These are phyloP conservation scores for Paxillus ammoniavirescens DNA, from an alignment of 768 basidiomycete genomes.

Conservation along the genomic window DNA sequence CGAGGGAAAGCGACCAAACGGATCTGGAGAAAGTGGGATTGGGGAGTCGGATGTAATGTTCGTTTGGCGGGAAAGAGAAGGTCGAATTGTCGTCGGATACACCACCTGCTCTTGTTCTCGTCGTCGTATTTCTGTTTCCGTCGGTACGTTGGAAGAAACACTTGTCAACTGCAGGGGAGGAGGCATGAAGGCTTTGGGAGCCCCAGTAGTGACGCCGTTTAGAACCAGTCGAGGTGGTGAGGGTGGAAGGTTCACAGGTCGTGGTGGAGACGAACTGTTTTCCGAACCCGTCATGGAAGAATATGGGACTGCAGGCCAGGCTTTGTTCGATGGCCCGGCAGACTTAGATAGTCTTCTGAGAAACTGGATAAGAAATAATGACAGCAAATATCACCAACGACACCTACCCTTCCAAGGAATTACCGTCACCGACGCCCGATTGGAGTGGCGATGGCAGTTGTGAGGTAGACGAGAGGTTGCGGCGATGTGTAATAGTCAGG, in stretches of 20 bases:
- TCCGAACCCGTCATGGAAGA: constrained; percentile 29
- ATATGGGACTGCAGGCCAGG: constrained; percentile 48
- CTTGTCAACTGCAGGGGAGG: constrained; percentile 9
- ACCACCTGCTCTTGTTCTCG: constrained; percentile 50
- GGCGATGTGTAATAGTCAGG: constrained; percentile 18
- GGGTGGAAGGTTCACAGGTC: constrained; percentile 32
- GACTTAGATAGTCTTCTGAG: constrained; percentile 4
- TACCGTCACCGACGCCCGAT: not conserved
- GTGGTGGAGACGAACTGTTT: constrained; percentile 18
- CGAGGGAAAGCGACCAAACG: constrained; percentile 73
- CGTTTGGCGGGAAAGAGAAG: constrained; percentile 24
- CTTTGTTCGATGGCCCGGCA: constrained; percentile 15
- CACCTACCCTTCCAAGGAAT: constrained; percentile 15
- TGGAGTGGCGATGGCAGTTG: constrained; percentile 6
- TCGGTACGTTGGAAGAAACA: constrained; percentile 28
- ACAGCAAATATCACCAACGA: constrained; percentile 6
- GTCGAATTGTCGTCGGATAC: constrained; percentile 42
- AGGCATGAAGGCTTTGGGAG: constrained; percentile 47
- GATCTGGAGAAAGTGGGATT: constrained; percentile 83
- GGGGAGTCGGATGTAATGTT: constrained; percentile 45
- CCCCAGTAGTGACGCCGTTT: constrained; percentile 65
- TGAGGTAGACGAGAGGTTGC: constrained; percentile 12
- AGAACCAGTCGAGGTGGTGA: constrained; percentile 64
- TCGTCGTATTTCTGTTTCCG: constrained; percentile 48
- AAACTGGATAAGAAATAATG: constrained; percentile 5